Base-by-base conservation (phyloP, 306 rosid species). In the Prunus campanulata region DNA sequence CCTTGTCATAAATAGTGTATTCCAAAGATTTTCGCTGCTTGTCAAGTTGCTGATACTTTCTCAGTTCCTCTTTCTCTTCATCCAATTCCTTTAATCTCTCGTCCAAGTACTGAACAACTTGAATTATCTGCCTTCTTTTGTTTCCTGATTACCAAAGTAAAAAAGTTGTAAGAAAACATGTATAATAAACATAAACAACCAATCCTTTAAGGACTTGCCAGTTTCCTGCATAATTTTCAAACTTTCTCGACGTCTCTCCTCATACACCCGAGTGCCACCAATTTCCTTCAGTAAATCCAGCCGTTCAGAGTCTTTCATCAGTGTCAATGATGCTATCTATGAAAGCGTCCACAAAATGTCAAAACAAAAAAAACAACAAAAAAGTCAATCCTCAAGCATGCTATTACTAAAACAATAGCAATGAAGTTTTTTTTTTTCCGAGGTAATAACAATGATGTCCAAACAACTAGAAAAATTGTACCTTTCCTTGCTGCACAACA, bases 401-500 rank as follows among this genome's bases (percentile, higher is more conserved):
- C 52, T 16, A 11, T 18, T 42, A 32, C 52, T 22, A 11, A n/a
- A 79, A 71, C 51, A 66, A 30, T 63, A 82, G 74, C 25, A 39
- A 11, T 56, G 52, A 72, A 79, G 18, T 60, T 68, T 56, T 56
- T 27, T 27, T 11, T 4, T 60, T 4, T 60, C 9, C 6, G 9
- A 8, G 4, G 29, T 14, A 70, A 25, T 60, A 79, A 75, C 22
- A 35, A 6, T 57, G 35, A 66, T 77, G 19, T 72, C 70, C 64
- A 84, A 80, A 78, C 50, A 39, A 76, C 74, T 71, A 49, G 42
- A 67, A 74, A 66, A 64, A 49, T 59, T 63, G 49, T 87, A 95
- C 99, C 96, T 95, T 92, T 77, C 99, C 99, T 89, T 95, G 99
- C 76, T 95, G 99, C 76, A 95, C 99, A 80, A 95, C 96, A 85